phyloP scores from a whole-genome alignment of 768 basidiomycete species.

The Kwoniella europaea region DNA sequence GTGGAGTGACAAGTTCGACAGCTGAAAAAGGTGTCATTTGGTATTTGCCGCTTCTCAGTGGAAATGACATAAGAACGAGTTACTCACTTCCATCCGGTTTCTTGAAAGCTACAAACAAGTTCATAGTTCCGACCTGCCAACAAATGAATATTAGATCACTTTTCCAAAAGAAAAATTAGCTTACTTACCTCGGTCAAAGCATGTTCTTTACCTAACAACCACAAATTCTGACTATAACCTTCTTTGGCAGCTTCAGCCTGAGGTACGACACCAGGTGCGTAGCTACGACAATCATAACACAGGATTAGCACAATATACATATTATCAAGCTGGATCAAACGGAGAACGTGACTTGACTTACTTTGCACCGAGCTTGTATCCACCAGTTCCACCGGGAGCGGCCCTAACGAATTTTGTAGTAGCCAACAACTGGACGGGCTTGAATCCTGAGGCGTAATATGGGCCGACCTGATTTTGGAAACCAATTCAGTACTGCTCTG shows the following conservation, averaged over 20 bases:
- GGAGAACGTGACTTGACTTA: conserved; percentile 24
- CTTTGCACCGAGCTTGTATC: conserved; percentile 74
- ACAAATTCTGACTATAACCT: conserved; percentile 79
- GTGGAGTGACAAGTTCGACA: conserved; percentile 84
- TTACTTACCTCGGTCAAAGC: conserved; percentile 62
- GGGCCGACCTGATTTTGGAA: conserved; percentile 16
- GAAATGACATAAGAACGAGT: too few relatives aligned
- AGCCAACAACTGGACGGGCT: conserved; percentile 84
- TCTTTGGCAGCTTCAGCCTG: conserved; percentile 69
- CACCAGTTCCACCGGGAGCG: conserved; percentile 87
- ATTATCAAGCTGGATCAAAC: background rate
- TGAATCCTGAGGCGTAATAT: conserved; percentile 68
- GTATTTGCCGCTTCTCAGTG: too few relatives aligned
- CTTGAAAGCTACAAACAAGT: conserved; percentile 72
- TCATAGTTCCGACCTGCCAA: conserved; percentile 74
- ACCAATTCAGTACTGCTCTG: too few relatives aligned
- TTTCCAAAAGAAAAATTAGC: conserved; percentile 1
- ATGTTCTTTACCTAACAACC: conserved; percentile 71
- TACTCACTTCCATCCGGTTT: conserved; percentile 63
- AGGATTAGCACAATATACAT: too few relatives aligned
- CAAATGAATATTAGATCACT: background rate
- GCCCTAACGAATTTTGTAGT: conserved; percentile 84
- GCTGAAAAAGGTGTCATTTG: conserved; percentile 57
- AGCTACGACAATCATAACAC: conserved; percentile 57
- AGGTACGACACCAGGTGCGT: conserved; percentile 82